Conservation (phyloP, 1,139 yeast species). For the Geotrichum aggregatum region DNA sequence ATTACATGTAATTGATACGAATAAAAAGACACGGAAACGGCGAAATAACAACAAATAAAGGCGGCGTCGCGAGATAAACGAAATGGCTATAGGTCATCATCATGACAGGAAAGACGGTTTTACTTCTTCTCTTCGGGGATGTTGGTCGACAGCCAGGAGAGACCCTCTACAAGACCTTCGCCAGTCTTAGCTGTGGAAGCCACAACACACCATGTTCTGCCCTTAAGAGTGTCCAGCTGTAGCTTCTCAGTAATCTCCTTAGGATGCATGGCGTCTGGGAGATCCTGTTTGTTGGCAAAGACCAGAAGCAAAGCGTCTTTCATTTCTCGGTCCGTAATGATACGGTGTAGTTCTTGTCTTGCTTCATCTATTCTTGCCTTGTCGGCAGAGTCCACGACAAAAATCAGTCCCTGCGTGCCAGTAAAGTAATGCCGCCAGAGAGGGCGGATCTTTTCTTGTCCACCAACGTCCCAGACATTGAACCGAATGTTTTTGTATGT, state of each 20-base stretch:
- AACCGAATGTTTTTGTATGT: constrained; percentile 81
- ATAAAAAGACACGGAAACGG: too few relatives aligned
- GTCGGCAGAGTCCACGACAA: constrained; percentile 84
- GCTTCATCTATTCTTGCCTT: constrained; percentile 69
- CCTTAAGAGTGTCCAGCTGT: constrained; percentile 78
- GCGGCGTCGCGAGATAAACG: too few relatives aligned
- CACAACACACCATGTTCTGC: constrained; percentile 87
- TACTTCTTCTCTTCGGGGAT: constrained; percentile 42
- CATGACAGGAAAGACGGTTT: not conserved
- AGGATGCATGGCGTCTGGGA: constrained; percentile 84
- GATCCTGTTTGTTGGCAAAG: constrained; percentile 89
- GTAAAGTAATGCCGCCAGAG: constrained; percentile 94
- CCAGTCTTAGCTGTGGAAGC: constrained; percentile 89
- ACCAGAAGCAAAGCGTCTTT: constrained; percentile 73
- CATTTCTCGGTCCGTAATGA: constrained; percentile 75
- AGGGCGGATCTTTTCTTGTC: constrained; percentile 86
- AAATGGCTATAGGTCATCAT: too few relatives aligned
- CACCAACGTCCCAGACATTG: constrained; percentile 98
- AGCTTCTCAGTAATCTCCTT: constrained; percentile 83
- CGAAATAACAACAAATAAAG: too few relatives aligned
- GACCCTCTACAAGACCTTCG: constrained; percentile 86
- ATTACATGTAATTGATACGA: too few relatives aligned
- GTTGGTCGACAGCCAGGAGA: constrained; percentile 79
- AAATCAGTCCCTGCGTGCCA: constrained; percentile 89
- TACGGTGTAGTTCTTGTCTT: constrained; percentile 70